Conservation (phyloP, 1,139 yeast genomes). For the Sugiyamaella xylanicola region DNA sequence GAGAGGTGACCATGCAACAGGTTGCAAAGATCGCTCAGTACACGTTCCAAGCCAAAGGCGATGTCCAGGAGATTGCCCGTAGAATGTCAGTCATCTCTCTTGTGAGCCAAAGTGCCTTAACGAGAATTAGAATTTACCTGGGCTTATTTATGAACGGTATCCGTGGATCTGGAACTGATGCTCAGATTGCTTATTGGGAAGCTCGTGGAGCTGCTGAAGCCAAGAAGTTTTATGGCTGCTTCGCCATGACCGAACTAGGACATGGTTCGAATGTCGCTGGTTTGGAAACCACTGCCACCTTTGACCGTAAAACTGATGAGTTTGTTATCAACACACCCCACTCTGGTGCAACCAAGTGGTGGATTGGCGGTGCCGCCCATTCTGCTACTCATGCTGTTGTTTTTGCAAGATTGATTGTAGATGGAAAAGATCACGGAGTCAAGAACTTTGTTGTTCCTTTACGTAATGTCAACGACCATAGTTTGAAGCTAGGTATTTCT, state of each 20-base stretch:
- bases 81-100: constrained; percentile 48
- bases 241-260: constrained; percentile 92
- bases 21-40: constrained; percentile 53
- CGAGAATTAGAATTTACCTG: constrained; percentile 70
- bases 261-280: constrained; percentile 96
- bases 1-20: constrained; percentile 56
- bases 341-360: constrained; percentile 88
- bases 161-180: constrained; percentile 70
- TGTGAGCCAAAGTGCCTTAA: constrained; percentile 62
- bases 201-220: constrained; percentile 65
- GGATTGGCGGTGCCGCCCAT: constrained; percentile 98
- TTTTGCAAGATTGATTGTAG: constrained; percentile 79
- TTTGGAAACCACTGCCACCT: constrained; percentile 88
- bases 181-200: constrained; percentile 69
- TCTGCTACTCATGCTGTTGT: constrained; percentile 82
- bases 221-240: constrained; percentile 80
- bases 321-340: constrained; percentile 84
- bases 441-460: constrained; percentile 89
- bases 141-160: constrained; percentile 71
- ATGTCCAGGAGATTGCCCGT: constrained; percentile 43
- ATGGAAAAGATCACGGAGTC: constrained; percentile 86
- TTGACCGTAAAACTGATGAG: constrained; percentile 63
- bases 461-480: constrained; percentile 67
- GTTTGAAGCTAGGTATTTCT: constrained; percentile 73
- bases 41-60: constrained; percentile 50